A percentile compares a stretch with the other conserved stretches of the same genome.
phyloP scores from a whole-genome alignment of 2,329 filamentous ascomycete genomes.

The Fusarium brachygibbosum region DNA sequence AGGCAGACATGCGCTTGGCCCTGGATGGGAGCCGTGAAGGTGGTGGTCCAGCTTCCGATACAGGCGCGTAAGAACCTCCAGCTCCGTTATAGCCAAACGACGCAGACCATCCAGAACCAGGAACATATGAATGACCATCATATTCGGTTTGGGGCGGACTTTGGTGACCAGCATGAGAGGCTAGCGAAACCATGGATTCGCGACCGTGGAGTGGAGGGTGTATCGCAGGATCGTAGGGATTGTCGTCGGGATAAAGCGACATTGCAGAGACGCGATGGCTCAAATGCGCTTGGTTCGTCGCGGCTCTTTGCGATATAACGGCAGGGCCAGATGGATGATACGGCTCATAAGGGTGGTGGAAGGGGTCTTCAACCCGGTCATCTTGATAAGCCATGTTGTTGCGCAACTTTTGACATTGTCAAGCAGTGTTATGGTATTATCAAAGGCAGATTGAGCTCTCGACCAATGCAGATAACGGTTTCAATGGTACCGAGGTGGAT shows the following conservation, averaged over 20 bases:
- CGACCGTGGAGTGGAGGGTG: constrained; percentile 51
- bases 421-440: constrained; percentile 3
- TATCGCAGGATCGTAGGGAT: constrained; percentile 46
- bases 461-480: constrained; percentile 1
- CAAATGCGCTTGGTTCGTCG: constrained; percentile 41
- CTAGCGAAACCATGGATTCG: constrained; percentile 58
- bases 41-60: constrained; percentile 39
- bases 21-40: constrained; percentile 45
- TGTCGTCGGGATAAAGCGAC: constrained; percentile 51
- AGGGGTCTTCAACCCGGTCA: constrained; percentile 50
- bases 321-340: constrained; percentile 30
- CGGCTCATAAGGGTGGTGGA: constrained; percentile 36
- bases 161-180: constrained; percentile 49
- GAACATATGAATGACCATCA: constrained; percentile 39
- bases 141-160: constrained; percentile 36
- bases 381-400: constrained; percentile 53
- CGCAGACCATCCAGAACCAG: constrained; percentile 46
- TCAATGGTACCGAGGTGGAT: constrained; percentile 15
- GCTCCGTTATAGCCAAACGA: constrained; percentile 50
- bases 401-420: constrained; percentile 42
- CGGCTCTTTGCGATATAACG: constrained; percentile 17
- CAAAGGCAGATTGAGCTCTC: background rate
- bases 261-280: constrained; percentile 54
- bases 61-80: constrained; percentile 49
- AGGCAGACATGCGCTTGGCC: constrained; percentile 45